Conservation (phyloP, 176 grass and related monocot species). For the Musa beccarii region DNA sequence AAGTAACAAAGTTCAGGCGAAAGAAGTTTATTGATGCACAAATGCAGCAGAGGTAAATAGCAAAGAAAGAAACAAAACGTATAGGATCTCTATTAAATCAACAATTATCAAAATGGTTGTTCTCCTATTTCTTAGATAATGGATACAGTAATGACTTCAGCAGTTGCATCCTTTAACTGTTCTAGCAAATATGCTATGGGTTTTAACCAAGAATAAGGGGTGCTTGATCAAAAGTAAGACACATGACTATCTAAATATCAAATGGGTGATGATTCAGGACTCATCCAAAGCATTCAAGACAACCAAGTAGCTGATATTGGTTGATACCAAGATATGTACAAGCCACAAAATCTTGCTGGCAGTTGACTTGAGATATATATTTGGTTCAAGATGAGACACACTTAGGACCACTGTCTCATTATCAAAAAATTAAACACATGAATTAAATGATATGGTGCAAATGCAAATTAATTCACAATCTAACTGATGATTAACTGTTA, state of each 20-base stretch:
- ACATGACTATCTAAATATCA: too few species aligned
- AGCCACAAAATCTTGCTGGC: not conserved
- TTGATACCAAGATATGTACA: not conserved
- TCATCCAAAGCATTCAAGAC: not conserved
- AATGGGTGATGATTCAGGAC: not conserved
- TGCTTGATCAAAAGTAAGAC: too few species aligned
- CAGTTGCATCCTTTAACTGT: not conserved
- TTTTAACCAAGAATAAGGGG: too few species aligned
- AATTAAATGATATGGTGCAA: not conserved
- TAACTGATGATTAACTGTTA: not conserved
- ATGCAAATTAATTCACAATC: not conserved
- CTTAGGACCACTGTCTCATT: not conserved
- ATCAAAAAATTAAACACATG: not conserved
- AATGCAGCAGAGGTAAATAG: too few species aligned
- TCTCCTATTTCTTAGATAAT: not conserved
- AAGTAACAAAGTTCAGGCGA: not conserved
- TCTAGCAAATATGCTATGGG: not conserved
- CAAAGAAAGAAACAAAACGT: too few species aligned
- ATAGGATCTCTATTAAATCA: not conserved
- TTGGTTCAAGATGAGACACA: not conserved
- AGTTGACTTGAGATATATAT: not conserved
- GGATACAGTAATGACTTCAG: not conserved
- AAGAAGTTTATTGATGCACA: not conserved
- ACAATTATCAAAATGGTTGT: not conserved
- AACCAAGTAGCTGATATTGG: not conserved